Evolutionary conservation across 768 basidiomycete genomes (phyloP), one percentile per base, ranked within the genome.

Genomic region (Daedaleopsis nitida): DNA sequence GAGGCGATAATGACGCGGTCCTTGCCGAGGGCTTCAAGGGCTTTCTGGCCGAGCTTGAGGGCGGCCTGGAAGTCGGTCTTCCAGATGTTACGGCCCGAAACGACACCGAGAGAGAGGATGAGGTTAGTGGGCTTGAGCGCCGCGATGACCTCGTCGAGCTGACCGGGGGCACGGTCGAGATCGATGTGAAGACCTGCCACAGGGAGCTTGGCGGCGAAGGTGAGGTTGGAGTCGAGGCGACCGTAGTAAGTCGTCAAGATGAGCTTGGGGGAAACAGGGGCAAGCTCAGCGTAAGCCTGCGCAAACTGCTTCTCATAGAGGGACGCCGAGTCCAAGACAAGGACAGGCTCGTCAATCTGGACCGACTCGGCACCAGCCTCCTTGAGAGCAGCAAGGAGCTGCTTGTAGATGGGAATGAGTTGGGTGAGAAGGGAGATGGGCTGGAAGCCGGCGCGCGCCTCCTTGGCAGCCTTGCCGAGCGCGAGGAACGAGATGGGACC

Each of bases 21-120:
- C 63, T 82, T 77, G 60, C 96, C 95, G 69, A 98, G 88, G 44
- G 80, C 81, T 55, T 87, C 86, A 69, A 97, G 80, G 50, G 93
- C 95, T 75, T 88, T 90, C 80, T 96, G 88, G 58, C 85, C 92
- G 50, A 85, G 78, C 74, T 88, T 88, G 78, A 95, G 84, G 59
- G 93, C 88, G 57, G 86, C 87, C 65, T 82, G 80, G 69, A 98
- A 88, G 78, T 98, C 96, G 64, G 86, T 89, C 87, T 98, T 99
- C 97, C 97, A 99, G 81, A 99, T 93, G 84, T 98, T 98, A 74
- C 97, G 94, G 57, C 97, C 97, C 48, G 97, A 98, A 65, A 99
- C 92, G 63, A 98, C 75, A 77, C 97, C 97, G 64, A 98, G 88
- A 43, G 97, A 98, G 55, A 99, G 84, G 65, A 88, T 72, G 64